Evolutionary conservation across 2,329 filamentous ascomycete species (phyloP), one percentile per base, ranked within the genome.

Genomic region (Graphilbum ipis-grandicollis): DNA sequence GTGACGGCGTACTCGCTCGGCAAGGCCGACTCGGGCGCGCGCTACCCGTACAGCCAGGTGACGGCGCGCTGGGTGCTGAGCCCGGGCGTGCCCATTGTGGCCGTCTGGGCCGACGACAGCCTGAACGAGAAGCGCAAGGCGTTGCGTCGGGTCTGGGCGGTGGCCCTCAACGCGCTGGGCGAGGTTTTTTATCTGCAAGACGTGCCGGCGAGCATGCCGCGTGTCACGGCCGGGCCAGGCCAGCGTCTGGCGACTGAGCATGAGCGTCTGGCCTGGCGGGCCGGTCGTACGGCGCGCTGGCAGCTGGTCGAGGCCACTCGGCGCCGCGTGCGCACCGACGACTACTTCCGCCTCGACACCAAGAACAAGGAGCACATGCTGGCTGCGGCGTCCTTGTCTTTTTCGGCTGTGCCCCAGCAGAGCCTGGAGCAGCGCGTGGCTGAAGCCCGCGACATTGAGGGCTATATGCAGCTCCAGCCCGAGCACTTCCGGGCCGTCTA

Each of bases 61-160:
- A 93, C 83, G 29, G 81, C 82, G 25, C 80, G 79, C 46, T 96
- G 88, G 88, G 75, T 83, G 9, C 63, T 96, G 12, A 85, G 84
- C 50, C 90, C 90, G 3, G 90, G 90, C 30, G 85, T 44, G 3
- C 90, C 90, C 0, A 90, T 98, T 42, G 69, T 94, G 37, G 71
- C 75, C 1, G 73, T 98, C 41, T 72, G 72, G 32, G 71, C 93
- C 7, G 90, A 98, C 48, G 85, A 93, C 21, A 73, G 73, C 36
- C 90, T 85, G 54, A 86, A 68, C 34, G 55, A 66, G 19, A 77
- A 75, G 46, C 75, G 86, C 22, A 76, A 77, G 50, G 60, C 68
- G 4, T 63, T 75, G 35, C 70, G 72, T 12, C 75, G 86, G 21
- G 70, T 90, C 12, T 96, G 85, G 84, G 84, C 82, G n/a, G 78